phyloP scores from a whole-genome alignment of 176 grass and related monocot species.

The Saccharum spontaneum region DNA sequence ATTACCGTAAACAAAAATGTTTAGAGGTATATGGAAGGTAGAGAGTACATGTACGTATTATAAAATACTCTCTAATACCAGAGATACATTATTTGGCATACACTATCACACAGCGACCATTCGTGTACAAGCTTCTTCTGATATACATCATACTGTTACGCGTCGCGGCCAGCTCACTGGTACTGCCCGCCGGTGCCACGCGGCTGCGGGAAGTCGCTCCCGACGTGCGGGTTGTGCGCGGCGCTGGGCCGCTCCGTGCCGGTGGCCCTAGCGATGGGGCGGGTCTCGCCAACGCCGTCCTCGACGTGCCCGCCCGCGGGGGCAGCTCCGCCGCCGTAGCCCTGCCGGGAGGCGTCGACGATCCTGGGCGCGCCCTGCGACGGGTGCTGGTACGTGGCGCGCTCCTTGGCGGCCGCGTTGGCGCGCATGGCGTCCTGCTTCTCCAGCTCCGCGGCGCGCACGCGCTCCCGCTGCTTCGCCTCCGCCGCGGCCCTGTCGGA shows the following conservation, averaged over 20 bases:
- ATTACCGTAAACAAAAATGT: too few species aligned
- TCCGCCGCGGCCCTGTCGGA: conserved; percentile 21
- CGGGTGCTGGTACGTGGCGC: conserved; percentile 30
- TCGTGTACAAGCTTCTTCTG: too few species aligned
- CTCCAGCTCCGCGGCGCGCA: conserved; percentile 27
- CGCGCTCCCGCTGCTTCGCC: conserved; percentile 13
- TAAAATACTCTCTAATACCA: too few species aligned
- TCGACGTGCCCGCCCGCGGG: conserved; percentile 31
- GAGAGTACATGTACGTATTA: too few species aligned
- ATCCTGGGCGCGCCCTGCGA: conserved; percentile 36
- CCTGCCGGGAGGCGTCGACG: neutral
- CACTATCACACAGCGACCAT: too few species aligned
- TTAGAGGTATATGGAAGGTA: too few species aligned
- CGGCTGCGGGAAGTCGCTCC: conserved; percentile 17
- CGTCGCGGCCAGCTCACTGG: conserved; percentile 28
- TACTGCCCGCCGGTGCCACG: conserved; percentile 38
- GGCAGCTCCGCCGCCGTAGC: neutral
- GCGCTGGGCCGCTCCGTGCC: conserved; percentile 42
- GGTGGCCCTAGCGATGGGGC: conserved; percentile 23
- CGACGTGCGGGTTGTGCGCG: conserved; percentile 49
- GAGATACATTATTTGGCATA: too few species aligned
- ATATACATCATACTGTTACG: too few species aligned
- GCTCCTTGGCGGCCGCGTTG: conserved; percentile 38
- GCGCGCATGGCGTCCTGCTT: conserved; percentile 24
- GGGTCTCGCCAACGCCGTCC: conserved; percentile 18